Evolutionary conservation across 2,329 filamentous ascomycete genomes (phyloP), one percentile per base, ranked within the genome.

Genomic region (Aureobasidium uvarum): DNA sequence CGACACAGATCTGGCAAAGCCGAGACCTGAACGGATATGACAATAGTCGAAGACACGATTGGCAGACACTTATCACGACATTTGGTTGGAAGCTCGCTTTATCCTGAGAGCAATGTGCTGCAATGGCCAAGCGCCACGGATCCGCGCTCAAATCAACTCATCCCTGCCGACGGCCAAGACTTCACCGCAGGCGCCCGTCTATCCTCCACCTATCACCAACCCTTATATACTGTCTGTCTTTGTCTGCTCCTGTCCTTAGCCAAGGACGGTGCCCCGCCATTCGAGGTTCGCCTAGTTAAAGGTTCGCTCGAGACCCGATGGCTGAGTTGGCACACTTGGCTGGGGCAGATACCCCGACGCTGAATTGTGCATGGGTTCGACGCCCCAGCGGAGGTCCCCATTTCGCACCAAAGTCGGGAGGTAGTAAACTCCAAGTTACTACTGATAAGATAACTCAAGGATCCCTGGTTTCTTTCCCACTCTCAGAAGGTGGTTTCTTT

Each of bases 21-120:
- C 56, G 56, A 13, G 56, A 60, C 43, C 16, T 48, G 41, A 60
- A 60, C 23, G 56, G 41, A 16, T 8, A 16, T 25, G 43, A 60
- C n/a, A 48, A 48, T n/a, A 38, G 43, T n/a, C 41, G 31, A 25
- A 46, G 23, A 25, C 56, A 60, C 20, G 56, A 60, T 31, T 60
- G 56, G 56, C 56, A 60, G 18, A 60, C 23, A 8, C 31, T 60
- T 2, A 60, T 60, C 13, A 60, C 56, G 5, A 60, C 56, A 16
- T 60, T 60, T 18, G 56, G 56, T 11, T 60, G 56, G 56, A 60
- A 60, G 56, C 56, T 60, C 5, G 56, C 56, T 4, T 20, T 60
- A 10, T 48, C 56, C 36, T 60, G 56, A 60, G 25, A 31, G 14
- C 5, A 2, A 13, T 14, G 6, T 5, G 11, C 16, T 45, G 41